Base-by-base conservation (phyloP, 139 green algal species). In the Pseudopediastrum boryanum region DNA sequence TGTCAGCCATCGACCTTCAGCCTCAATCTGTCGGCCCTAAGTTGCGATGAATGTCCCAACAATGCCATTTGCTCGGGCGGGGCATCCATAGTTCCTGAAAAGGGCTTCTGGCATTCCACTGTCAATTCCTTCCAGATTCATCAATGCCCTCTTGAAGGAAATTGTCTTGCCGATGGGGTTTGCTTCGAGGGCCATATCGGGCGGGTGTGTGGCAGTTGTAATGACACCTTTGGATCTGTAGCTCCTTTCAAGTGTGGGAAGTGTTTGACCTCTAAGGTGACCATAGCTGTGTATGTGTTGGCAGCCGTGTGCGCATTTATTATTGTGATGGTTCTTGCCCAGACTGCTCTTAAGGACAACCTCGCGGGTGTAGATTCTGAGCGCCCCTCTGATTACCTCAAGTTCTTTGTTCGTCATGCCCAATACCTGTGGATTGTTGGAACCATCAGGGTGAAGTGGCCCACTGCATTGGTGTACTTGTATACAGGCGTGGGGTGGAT, bases 101-200 rank as follows among this genome's bases (percentile, higher is more conserved):
- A 23, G 19, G 63, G 63, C 6, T 71, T 27, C 27, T 71, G 63
- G 63, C 63, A 51, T 41, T 71, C 63, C 19, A n/a, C 9, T 29
- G 3, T 25, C 1, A n/a, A 52, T 25, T 36, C 19, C 2, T 36
- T 41, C 31, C 63, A 71, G 63, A 27, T 71, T 3, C 63, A 71
- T 29, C 33, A 25, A 19, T 71, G 63, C 21, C 63, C 63, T 8
- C 33, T 42, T 27, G 19, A 10, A 52, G 36, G 6, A 21, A n/a
- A 16, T 21, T 71, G 63, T 12, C 9, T 27, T 25, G 7, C 33
- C 19, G 63, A 41, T n/a, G 33, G 35, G 8, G 10, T 2, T 1
- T 71, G 63, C 51, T 23, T 25, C 6, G 10, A n/a, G 33, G 63
- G 63, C 12, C 51, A 71, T 31, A 25, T 25, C 31, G 63, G 63